Base-by-base conservation (phyloP, 805 yeast genomes). In the Saturnispora serradocipensis region DNA sequence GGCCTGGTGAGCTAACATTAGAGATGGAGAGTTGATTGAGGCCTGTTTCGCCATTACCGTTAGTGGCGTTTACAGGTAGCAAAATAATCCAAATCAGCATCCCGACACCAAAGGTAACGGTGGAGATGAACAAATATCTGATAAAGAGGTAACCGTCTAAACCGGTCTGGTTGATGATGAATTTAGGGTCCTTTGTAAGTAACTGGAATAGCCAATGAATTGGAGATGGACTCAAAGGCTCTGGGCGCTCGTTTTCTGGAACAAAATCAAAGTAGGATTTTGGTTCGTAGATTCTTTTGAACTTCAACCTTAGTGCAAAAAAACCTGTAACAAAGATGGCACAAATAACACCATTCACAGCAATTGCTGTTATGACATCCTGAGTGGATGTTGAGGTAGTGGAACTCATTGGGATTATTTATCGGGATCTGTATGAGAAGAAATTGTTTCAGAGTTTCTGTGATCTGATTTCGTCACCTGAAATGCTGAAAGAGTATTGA, bases 121-220 rank as follows among this genome's bases (percentile, higher is more conserved):
- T 70, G 56, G 88, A 70, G 36, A 85, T 61, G 47, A 78, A 74
- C 28, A 93, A 66, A 63, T 86, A 93, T 57, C 99, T 75, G 55
- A 89, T 69, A 66, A 90, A 91, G 63, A 93, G 83, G 70, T 87
- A 91, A 5, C 97, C 97, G 64, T 91, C 98, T n/a, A 91, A 65
- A 16, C 97, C 98, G 20, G 93, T 84, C 61, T 91, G 95, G 57
- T 84, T 82, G 53, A 91, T 79, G 51, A 90, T 74, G 61, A 86
- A 86, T 46, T 84, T 71, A 51, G 86, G 89, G 1, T 88, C 79
- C 61, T 86, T 82, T 46, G 75, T 68, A 47, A 86, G 59, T 28
- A 91, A 63, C 6, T 83, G 81, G 8, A 67, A 56, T 10, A 89
- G 52, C 98, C 97, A 90, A 32, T 76, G 71, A 63, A 82, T 67